These are phyloP conservation scores for Thraustochytrium sp. DNA, from an alignment of 352 stramenopile species.

Conservation along the genomic window DNA sequence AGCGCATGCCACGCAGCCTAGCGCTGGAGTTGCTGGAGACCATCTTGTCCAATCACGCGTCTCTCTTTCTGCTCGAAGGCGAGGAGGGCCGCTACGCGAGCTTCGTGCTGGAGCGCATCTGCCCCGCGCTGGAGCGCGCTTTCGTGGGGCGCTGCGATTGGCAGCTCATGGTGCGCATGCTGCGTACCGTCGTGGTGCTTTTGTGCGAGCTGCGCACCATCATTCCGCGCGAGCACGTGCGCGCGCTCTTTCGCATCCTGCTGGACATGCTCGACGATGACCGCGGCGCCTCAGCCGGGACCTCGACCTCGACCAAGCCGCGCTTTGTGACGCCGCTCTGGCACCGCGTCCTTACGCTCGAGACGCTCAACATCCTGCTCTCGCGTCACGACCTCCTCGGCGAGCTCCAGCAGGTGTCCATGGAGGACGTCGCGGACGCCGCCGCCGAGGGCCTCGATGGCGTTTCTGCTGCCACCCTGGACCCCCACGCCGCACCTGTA, in stretches of 20 bases:
- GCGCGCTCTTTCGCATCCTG: neutral
- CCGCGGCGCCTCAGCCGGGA: neutral
- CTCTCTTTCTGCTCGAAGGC: neutral
- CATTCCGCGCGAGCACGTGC: neutral
- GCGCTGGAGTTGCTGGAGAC: slow-evolving; percentile 19
- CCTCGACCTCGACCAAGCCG: neutral
- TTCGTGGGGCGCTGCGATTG: slow-evolving; percentile 36
- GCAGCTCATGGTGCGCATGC: slow-evolving; percentile 38
- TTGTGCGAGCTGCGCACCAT: slow-evolving; percentile 8
- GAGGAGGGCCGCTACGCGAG: neutral
- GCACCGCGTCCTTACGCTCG: slow-evolving; percentile 34
- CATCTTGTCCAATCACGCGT: slow-evolving; percentile 18
- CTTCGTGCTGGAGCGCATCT: neutral
- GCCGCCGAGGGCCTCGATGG: no score
- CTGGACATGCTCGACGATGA: slow-evolving; percentile 38
- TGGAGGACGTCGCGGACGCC: neutral
- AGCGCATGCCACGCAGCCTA: slow-evolving; percentile 17
- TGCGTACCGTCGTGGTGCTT: slow-evolving; percentile 21
- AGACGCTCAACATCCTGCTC: slow-evolving; percentile 27
- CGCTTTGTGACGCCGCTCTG: slow-evolving; percentile 20
- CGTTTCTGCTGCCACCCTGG: neutral
- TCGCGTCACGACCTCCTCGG: slow-evolving; percentile 20
- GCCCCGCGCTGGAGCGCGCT: neutral
- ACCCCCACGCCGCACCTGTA: neutral
- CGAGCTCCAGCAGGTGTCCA: slow-evolving; percentile 22